Percentiles rank a stretch among this genome's conserved stretches.
Evolutionary conservation across 1,284 basidiomycete genomes (phyloP).

Genomic region (Puccinia hordei): DNA sequence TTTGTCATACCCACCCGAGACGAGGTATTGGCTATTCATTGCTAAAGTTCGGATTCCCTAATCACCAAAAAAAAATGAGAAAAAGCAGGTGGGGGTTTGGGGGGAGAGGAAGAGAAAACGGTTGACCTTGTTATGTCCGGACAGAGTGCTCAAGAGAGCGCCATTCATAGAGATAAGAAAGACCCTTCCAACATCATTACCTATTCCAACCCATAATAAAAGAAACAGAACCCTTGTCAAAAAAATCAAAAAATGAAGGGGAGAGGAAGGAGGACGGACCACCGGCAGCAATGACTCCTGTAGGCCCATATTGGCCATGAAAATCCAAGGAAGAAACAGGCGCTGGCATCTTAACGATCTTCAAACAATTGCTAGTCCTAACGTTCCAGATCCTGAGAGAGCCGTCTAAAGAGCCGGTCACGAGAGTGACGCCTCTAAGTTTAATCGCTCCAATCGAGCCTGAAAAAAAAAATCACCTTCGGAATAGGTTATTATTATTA

Average conservation of each 20-base stretch:
- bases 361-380: slow-evolving; percentile 35
- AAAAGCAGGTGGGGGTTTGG: background rate
- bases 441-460: slow-evolving; percentile 49
- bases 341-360: slow-evolving; percentile 50
- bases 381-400: slow-evolving; percentile 50
- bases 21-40: slow-evolving; percentile 46
- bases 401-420: slow-evolving; percentile 45
- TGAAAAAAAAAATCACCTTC: background rate
- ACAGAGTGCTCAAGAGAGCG: slow-evolving; percentile 32
- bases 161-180: slow-evolving; percentile 50
- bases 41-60: slow-evolving; percentile 49
- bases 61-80: background rate
- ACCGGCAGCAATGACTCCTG: slow-evolving; percentile 45
- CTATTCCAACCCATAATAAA: background rate
- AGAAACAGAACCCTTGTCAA: background rate
- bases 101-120: background rate
- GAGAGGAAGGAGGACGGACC: slow-evolving; percentile 10
- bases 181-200: slow-evolving; percentile 48
- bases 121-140: slow-evolving; percentile 45
- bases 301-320: slow-evolving; percentile 41
- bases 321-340: slow-evolving; percentile 47
- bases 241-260: background rate
- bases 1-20: slow-evolving; percentile 48
- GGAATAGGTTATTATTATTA: background rate
- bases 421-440: slow-evolving; percentile 38